phyloP scores from a whole-genome alignment of 352 stramenopile species.

The Globisporangium carolinianum region DNA sequence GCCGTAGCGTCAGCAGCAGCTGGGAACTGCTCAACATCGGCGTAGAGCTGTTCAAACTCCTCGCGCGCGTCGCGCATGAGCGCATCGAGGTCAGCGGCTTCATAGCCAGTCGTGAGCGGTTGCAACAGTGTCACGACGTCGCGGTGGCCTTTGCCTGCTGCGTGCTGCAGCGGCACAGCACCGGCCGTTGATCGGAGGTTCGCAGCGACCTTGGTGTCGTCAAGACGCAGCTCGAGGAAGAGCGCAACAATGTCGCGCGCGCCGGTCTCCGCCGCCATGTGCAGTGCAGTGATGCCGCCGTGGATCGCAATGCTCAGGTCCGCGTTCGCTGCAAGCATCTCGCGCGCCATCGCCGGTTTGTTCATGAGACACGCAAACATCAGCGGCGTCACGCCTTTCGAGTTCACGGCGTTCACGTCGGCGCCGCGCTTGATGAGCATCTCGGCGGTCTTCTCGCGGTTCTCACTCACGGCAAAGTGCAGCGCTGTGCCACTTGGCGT shows the following conservation, averaged over 20 bases:
- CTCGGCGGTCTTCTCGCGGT: conserved; percentile 68
- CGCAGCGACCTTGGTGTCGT: conserved; percentile 41
- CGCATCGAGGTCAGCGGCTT: conserved; percentile 37
- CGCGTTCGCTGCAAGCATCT: conserved; percentile 42
- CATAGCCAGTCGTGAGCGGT: conserved; percentile 56
- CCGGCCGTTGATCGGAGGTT: conserved; percentile 57
- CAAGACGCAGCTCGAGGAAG: conserved; percentile 38
- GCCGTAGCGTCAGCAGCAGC: conserved; percentile 33
- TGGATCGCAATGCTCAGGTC: conserved; percentile 47
- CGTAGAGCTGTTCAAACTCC: conserved; percentile 54
- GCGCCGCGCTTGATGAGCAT: conserved; percentile 51
- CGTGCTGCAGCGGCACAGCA: conserved; percentile 62
- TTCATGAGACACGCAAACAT: conserved; percentile 77
- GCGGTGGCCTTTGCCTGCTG: conserved; percentile 60
- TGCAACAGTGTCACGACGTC: conserved; percentile 59
- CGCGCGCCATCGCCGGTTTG: conserved; percentile 52
- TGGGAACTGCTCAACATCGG: conserved; percentile 18
- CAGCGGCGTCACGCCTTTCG: conserved; percentile 63
- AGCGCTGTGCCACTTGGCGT: conserved; percentile 70
- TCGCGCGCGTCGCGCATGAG: conserved; percentile 61
- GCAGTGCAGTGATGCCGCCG: conserved; percentile 59
- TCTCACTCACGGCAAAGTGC: conserved; percentile 79
- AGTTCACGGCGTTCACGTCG: conserved; percentile 59
- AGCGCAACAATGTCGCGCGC: conserved; percentile 51
- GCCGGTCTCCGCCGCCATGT: conserved; percentile 72